Evolutionary conservation across 2,329 filamentous ascomycete genomes (phyloP).

Genomic region (Colletotrichum horii): DNA sequence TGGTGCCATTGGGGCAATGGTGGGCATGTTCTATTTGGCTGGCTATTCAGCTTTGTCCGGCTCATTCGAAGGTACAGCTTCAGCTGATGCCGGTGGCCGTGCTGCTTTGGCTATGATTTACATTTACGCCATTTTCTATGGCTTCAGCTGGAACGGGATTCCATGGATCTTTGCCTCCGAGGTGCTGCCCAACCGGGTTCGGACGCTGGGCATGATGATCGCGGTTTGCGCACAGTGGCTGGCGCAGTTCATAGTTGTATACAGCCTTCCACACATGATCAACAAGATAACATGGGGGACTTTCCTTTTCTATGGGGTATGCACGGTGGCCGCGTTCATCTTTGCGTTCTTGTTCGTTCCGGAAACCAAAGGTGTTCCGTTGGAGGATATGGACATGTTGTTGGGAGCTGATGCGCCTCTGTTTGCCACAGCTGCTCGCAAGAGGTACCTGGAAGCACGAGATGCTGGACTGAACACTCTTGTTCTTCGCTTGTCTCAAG

Average conservation of each 20-base stretch:
- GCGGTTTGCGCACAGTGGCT: background rate
- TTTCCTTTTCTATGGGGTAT: background rate
- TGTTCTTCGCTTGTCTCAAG: background rate
- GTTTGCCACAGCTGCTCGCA: background rate
- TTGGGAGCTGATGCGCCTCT: background rate
- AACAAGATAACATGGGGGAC: background rate
- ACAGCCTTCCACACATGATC: background rate
- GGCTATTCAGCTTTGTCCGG: background rate
- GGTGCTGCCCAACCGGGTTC: background rate
- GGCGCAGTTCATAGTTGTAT: background rate
- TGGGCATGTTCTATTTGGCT: background rate
- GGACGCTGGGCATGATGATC: background rate
- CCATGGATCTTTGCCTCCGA: background rate
- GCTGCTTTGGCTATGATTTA: background rate
- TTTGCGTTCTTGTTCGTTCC: background rate
- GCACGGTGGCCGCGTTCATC: background rate
- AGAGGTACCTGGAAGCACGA: background rate
- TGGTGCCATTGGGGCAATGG: background rate
- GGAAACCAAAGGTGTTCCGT: background rate
- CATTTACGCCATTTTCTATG: background rate
- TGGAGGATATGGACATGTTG: background rate
- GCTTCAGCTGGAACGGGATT: background rate
- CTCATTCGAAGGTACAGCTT: background rate
- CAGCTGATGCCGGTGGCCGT: accelerated
- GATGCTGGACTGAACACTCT: background rate